Conservation (phyloP, 371 early-diverging fungal species). For the Mortierella sp. region DNA sequence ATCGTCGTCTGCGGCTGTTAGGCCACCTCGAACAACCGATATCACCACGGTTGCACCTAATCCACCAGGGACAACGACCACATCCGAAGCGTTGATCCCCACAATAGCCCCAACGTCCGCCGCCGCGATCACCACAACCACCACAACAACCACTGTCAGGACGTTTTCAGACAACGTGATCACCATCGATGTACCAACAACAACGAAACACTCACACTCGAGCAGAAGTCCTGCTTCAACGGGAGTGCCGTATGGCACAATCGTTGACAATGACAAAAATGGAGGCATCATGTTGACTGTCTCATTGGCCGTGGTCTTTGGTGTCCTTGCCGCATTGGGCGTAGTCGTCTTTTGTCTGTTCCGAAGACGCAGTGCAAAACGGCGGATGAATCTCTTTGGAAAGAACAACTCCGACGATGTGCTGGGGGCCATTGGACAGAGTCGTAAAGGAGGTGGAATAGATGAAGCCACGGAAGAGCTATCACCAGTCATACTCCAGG, state of each 20-base stretch:
- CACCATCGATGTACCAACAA: background rate
- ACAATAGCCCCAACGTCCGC: background rate
- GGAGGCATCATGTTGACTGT: slow-evolving; percentile 32
- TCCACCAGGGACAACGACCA: background rate
- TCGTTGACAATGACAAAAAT: background rate
- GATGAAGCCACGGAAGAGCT: no score
- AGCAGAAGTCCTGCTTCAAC: background rate
- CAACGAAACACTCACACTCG: background rate
- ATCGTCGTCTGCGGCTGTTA: background rate
- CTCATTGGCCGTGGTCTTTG: slow-evolving; percentile 37
- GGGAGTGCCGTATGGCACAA: slow-evolving; percentile 13
- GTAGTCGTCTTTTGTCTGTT: slow-evolving; percentile 38
- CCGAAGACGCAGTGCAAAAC: slow-evolving; percentile 18
- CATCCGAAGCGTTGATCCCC: background rate
- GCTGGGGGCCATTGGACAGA: slow-evolving; percentile 1
- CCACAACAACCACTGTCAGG: background rate
- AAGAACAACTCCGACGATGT: background rate
- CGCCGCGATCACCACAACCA: background rate
- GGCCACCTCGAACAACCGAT: background rate
- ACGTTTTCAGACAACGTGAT: slow-evolving; percentile 5
- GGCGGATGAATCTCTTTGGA: slow-evolving; percentile 13
- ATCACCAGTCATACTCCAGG: slow-evolving; percentile 5
- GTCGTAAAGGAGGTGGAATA: no score
- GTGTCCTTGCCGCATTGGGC: slow-evolving; percentile 28
- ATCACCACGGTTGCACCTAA: background rate